Evolutionary conservation across 257 asterid genomes (phyloP).

Genomic region (Fraxinus cuspidata): DNA sequence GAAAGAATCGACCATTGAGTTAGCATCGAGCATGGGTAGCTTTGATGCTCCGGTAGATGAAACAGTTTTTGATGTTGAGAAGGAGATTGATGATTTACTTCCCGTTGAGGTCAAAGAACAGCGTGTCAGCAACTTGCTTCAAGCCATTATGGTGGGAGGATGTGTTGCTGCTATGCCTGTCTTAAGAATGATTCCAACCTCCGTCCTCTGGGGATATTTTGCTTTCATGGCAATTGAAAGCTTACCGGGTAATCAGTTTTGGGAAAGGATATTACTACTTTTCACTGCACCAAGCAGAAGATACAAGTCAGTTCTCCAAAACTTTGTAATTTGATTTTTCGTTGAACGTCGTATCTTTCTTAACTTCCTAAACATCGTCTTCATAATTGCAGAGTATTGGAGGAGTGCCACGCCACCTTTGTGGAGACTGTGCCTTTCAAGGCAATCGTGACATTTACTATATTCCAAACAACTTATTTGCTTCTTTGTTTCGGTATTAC

Average conservation of each 20-base stretch:
- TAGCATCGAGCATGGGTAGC: slow-evolving; percentile 83
- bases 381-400: slow-evolving; percentile 58
- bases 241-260: slow-evolving; percentile 84
- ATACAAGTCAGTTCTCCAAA: slow-evolving; percentile 53
- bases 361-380: not conserved
- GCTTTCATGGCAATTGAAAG: slow-evolving; percentile 96
- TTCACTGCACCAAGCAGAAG: slow-evolving; percentile 84
- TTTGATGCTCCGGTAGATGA: slow-evolving; percentile 76
- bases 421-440: slow-evolving; percentile 89
- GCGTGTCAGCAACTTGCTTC: slow-evolving; percentile 83
- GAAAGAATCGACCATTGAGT: slow-evolving; percentile 71
- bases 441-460: slow-evolving; percentile 66
- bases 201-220: slow-evolving; percentile 92
- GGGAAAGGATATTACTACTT: slow-evolving; percentile 79
- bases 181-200: slow-evolving; percentile 85
- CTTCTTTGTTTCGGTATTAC: slow-evolving; percentile 82
- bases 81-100: slow-evolving; percentile 77
- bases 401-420: slow-evolving; percentile 75
- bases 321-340: not conserved
- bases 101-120: slow-evolving; percentile 93
- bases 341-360: not conserved
- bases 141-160: slow-evolving; percentile 73
- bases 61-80: slow-evolving; percentile 72
- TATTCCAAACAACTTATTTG: slow-evolving; percentile 69
- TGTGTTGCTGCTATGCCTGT: slow-evolving; percentile 90